phyloP scores from a whole-genome alignment of 768 basidiomycete genomes.

The Boletus patriciae region DNA sequence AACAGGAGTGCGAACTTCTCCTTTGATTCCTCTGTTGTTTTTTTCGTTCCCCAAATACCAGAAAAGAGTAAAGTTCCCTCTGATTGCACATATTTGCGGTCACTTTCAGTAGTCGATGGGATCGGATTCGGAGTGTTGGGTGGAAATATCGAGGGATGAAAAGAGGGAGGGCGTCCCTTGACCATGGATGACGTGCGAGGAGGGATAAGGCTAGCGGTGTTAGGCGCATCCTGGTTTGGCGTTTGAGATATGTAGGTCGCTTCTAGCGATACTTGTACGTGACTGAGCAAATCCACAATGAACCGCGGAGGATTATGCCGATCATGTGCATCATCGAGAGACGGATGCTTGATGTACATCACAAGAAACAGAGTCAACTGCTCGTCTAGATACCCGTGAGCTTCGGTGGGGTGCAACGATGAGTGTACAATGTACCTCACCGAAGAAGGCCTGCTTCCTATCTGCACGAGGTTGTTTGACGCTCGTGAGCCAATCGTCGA shows the following conservation, averaged over 20 bases:
- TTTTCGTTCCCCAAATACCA: constrained; percentile 70
- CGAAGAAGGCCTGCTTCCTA: constrained; percentile 72
- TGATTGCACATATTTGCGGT: constrained; percentile 72
- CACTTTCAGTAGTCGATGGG: constrained; percentile 68
- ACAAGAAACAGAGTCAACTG: constrained; percentile 51
- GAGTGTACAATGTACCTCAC: constrained; percentile 41
- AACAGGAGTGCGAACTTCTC: constrained; percentile 69
- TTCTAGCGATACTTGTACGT: constrained; percentile 76
- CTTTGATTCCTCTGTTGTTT: constrained; percentile 40
- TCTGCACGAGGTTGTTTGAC: constrained; percentile 46
- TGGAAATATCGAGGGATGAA: constrained; percentile 70
- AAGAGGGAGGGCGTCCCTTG: constrained; percentile 35
- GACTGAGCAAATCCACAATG: constrained; percentile 61
- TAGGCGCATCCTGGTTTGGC: constrained; percentile 37
- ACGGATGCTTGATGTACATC: constrained; percentile 34
- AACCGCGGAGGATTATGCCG: constrained; percentile 30
- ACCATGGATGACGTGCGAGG: constrained; percentile 53
- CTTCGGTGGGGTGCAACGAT: constrained; percentile 11
- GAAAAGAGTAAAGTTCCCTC: constrained; percentile 76
- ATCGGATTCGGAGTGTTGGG: constrained; percentile 84
- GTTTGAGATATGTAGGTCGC: constrained; percentile 72
- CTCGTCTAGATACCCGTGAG: constrained; percentile 45
- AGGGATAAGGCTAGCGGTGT: constrained; percentile 43
- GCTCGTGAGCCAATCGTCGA: constrained; percentile 57
- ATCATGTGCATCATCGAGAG: constrained; percentile 33